Percentiles rank a stretch among this genome's conserved stretches.
Evolutionary conservation across 345 rosid genomes (phyloP).

Genomic region (Pugionium dolabratum): DNA sequence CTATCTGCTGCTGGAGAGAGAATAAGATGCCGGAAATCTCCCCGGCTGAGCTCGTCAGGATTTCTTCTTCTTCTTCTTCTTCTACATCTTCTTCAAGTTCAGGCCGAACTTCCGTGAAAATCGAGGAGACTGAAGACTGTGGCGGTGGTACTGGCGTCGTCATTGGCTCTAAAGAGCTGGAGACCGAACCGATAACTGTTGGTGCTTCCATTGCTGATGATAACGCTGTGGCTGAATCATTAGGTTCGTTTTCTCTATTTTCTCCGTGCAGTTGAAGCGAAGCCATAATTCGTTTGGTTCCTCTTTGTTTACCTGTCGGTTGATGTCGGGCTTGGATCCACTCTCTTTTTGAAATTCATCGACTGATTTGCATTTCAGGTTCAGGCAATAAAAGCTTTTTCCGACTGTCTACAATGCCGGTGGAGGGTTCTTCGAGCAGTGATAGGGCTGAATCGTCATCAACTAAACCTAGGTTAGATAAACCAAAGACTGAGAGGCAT

Average conservation of each 20-base stretch:
- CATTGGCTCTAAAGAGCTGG: conserved; percentile 39
- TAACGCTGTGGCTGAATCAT: conserved; percentile 45
- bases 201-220: conserved; percentile 36
- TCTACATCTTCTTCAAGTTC: conserved; percentile 48
- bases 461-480: conserved; percentile 55
- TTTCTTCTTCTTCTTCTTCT: conserved; percentile 37
- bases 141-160: conserved; percentile 36
- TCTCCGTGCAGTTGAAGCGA: background rate
- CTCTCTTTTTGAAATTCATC: background rate
- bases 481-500: conserved; percentile 71
- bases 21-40: conserved; percentile 50
- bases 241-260: conserved; percentile 38
- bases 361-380: conserved; percentile 15
- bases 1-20: conserved; percentile 29
- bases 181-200: conserved; percentile 34
- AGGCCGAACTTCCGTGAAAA: conserved; percentile 41
- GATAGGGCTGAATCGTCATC: conserved; percentile 43
- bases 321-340: background rate
- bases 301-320: no score
- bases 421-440: conserved; percentile 43
- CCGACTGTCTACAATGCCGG: conserved; percentile 41
- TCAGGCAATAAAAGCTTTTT: conserved; percentile 47
- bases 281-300: no score
- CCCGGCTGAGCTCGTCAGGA: conserved; percentile 43
- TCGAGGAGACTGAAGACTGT: conserved; percentile 50